phyloP scores from a whole-genome alignment of 2,329 filamentous ascomycete species.

The Talaromyces amestolkiae region DNA sequence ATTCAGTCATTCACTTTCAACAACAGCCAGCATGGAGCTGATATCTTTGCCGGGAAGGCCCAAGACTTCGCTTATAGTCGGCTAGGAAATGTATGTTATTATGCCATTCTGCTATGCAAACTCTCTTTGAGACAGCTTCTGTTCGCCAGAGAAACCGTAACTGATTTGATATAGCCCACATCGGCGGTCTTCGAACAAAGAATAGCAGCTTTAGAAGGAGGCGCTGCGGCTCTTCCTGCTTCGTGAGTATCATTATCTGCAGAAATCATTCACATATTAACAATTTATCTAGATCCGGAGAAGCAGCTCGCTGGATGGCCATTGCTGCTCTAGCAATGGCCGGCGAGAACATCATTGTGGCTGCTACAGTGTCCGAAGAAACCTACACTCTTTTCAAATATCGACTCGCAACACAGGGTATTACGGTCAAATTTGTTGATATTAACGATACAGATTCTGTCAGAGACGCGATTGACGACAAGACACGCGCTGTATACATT shows the following conservation, averaged over 20 bases:
- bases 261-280: not conserved
- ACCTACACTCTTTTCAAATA: conserved; percentile 96
- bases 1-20: conserved; percentile 56
- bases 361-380: conserved; percentile 82
- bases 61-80: conserved; percentile 49
- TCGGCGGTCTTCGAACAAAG: conserved; percentile 50
- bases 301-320: conserved; percentile 83
- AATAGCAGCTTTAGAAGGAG: conserved; percentile 41
- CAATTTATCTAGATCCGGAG: conserved; percentile 54
- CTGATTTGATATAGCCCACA: conserved; percentile 27
- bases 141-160: not conserved
- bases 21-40: conserved; percentile 81
- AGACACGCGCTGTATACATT: conserved; percentile 82
- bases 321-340: conserved; percentile 72
- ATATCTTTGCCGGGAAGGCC: conserved; percentile 79
- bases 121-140: not conserved
- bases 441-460: conserved; percentile 74
- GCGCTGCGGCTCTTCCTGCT: conserved; percentile 68
- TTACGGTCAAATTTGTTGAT: conserved; percentile 77
- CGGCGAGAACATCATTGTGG: conserved; percentile 86
- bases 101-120: not conserved
- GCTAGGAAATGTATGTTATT: conserved; percentile 32
- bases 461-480: conserved; percentile 75
- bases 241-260: conserved; percentile 44
- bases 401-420: conserved; percentile 72